These are phyloP conservation scores for Amniculicola lignicola DNA, from an alignment of 495 filamentous ascomycete genomes.

Conservation along the genomic window DNA sequence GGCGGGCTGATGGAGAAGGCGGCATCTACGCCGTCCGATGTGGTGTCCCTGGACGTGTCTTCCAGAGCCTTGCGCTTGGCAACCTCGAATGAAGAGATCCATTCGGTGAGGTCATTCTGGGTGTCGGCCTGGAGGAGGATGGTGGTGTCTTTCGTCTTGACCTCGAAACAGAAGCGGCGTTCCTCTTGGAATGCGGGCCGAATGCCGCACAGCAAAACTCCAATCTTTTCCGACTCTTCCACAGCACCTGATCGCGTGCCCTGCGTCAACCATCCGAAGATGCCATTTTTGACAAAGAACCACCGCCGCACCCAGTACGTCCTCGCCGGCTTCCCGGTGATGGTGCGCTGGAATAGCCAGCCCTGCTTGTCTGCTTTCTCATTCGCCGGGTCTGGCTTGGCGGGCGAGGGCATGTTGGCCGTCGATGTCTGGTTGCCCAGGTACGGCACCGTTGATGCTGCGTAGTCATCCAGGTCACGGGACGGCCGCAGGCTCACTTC, in stretches of 20 bases:
- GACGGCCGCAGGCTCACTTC: conserved; percentile 70
- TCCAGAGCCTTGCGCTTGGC: conserved; percentile 91
- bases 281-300: conserved; percentile 92
- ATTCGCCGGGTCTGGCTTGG: conserved; percentile 37
- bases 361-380: conserved; percentile 76
- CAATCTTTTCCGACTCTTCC: conserved; percentile 92
- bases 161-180: conserved; percentile 93
- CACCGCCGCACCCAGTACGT: conserved; percentile 85
- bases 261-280: conserved; percentile 94
- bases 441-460: conserved; percentile 78
- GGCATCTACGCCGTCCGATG: conserved; percentile 62
- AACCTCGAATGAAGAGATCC: conserved; percentile 87
- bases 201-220: conserved; percentile 88
- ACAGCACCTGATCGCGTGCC: conserved; percentile 79
- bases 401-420: conserved; percentile 46
- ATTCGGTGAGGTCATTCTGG: conserved; percentile 81
- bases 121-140: conserved; percentile 91
- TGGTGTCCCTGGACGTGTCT: conserved; percentile 61
- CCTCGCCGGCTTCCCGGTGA: conserved; percentile 82
- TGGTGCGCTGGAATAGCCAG: conserved; percentile 80
- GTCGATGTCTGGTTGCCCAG: conserved; percentile 65
- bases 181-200: conserved; percentile 90
- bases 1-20: conserved; percentile 91
- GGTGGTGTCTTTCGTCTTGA: conserved; percentile 94
- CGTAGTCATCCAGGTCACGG: conserved; percentile 90